Evolutionary conservation across 2,329 filamentous ascomycete species (phyloP).

Genomic region (Verticillium dahliae): DNA sequence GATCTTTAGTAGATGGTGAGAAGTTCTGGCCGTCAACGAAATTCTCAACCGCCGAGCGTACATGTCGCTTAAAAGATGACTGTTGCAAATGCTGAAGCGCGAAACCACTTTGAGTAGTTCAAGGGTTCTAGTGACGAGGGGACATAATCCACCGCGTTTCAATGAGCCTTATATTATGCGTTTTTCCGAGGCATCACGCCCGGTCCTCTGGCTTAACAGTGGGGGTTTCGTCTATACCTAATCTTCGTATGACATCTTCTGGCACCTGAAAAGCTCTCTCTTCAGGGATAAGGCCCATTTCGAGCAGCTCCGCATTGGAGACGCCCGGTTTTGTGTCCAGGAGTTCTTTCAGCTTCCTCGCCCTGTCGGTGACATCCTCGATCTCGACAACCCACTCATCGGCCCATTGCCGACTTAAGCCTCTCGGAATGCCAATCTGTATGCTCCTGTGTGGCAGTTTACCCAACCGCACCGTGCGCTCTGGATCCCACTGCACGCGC

Average conservation of each 20-base stretch:
- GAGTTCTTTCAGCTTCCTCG: conserved; percentile 37
- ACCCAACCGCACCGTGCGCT: conserved; percentile 38
- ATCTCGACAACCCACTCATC: conserved; percentile 46
- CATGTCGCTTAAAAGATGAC: too few relatives aligned
- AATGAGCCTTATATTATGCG: not conserved
- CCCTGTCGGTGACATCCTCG: conserved; percentile 51
- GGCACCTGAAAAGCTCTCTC: conserved; percentile 37
- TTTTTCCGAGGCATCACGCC: not conserved
- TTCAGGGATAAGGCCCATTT: conserved; percentile 30
- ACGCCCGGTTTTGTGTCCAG: conserved; percentile 32
- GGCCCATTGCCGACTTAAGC: conserved; percentile 37
- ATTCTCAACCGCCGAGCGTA: too few relatives aligned
- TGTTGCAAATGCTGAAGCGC: too few relatives aligned
- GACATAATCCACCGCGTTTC: not conserved
- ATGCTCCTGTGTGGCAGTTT: conserved; percentile 47
- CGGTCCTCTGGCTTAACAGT: not conserved
- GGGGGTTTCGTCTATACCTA: conserved; percentile 22
- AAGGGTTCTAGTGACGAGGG: not conserved
- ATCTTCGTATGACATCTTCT: conserved; percentile 22
- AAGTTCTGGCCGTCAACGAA: not conserved
- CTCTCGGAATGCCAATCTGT: conserved; percentile 51
- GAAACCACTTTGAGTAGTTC: too few relatives aligned
- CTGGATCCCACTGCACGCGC: conserved; percentile 60
- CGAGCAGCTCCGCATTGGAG: conserved; percentile 25
- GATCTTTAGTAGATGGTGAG: conserved; percentile 34